Evolutionary conservation across 805 yeast species (phyloP).

Genomic region (Jamesozyma rosinii): DNA sequence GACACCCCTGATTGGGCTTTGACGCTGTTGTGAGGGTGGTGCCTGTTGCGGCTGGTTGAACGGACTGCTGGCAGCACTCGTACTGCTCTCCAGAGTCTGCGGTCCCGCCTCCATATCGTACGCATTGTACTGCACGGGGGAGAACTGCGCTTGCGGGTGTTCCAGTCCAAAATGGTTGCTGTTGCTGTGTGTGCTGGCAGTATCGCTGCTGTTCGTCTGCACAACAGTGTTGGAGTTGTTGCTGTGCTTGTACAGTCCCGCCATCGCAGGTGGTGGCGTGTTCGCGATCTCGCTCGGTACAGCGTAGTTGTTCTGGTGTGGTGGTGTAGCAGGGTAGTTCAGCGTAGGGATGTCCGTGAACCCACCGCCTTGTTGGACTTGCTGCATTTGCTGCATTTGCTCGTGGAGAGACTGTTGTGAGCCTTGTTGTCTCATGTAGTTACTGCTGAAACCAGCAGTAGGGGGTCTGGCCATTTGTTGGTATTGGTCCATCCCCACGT

Average conservation of each 20-base stretch:
- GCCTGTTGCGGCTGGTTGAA: conserved; percentile 11
- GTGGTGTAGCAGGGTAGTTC: conserved; percentile 28
- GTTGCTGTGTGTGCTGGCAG: conserved; percentile 5
- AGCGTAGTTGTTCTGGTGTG: conserved; percentile 12
- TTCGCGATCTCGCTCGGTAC: conserved; percentile 12
- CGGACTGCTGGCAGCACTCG: conserved; percentile 21
- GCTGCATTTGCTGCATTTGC: conserved; percentile 10
- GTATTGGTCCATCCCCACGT: conserved; percentile 6
- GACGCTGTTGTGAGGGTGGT: conserved; percentile 9
- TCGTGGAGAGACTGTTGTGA: conserved; percentile 34
- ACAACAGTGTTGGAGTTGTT: conserved; percentile 24
- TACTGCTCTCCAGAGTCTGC: conserved; percentile 3
- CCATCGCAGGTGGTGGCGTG: conserved; percentile 22
- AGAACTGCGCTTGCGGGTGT: conserved; percentile 12
- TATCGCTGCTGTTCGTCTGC: conserved; percentile 7
- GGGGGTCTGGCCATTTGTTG: conserved; percentile 29
- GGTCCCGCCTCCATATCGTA: conserved; percentile 21
- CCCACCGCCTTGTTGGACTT: conserved; percentile 11
- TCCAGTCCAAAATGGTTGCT: conserved; percentile 1
- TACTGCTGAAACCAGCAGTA: conserved; percentile 29
- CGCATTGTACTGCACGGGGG: conserved; percentile 26
- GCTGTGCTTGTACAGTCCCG: conserved; percentile 22
- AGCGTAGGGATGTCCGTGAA: conserved; percentile 27
- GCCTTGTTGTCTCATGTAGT: conserved; percentile 32
- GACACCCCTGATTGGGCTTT: conserved; percentile 22